Evolutionary conservation across 305 asterid species (phyloP).

Genomic region (Fraxinus baroniana): DNA sequence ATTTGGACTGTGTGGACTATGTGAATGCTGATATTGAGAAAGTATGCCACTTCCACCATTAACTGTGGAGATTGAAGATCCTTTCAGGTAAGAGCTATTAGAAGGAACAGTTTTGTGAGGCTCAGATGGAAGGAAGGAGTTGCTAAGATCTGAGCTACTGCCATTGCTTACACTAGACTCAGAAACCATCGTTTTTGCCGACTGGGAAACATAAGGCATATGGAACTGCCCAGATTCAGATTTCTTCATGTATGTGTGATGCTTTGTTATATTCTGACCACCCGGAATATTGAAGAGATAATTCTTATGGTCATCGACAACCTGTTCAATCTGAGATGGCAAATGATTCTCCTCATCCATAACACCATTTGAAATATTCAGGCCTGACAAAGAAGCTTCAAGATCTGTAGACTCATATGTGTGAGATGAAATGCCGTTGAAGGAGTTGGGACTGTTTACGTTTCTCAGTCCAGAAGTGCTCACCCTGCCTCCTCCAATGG

Average conservation of each 20-base stretch:
- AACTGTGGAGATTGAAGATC: conserved; percentile 1
- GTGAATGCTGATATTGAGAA: conserved; percentile 47
- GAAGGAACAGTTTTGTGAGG: conserved; percentile 48
- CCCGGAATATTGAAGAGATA: conserved; percentile 63
- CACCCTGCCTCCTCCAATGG: conserved; percentile 80
- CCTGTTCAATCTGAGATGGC: conserved; percentile 47
- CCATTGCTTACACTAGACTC: conserved; percentile 43
- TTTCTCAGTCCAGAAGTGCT: conserved; percentile 58
- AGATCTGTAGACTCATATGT: conserved; percentile 64
- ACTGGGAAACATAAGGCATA: conserved; percentile 31
- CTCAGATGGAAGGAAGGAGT: conserved; percentile 41
- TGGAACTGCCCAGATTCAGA: conserved; percentile 46
- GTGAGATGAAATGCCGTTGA: conserved; percentile 53
- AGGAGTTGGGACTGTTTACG: conserved; percentile 59
- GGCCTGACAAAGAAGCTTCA: conserved; percentile 69
- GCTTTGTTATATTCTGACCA: conserved; percentile 56
- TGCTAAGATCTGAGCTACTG: conserved; percentile 39
- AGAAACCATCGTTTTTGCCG: conserved; percentile 34
- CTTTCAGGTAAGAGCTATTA: conserved; percentile 28
- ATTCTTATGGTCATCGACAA: conserved; percentile 49
- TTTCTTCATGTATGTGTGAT: conserved; percentile 49
- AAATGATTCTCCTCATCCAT: conserved; percentile 47
- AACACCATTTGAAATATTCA: conserved; percentile 75
- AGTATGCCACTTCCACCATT: conserved; percentile 54
- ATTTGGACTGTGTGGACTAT: background rate